Evolutionary conservation across 805 yeast genomes (phyloP), one percentile per base, ranked within the genome.

Genomic region (Yarrowia bubula): DNA sequence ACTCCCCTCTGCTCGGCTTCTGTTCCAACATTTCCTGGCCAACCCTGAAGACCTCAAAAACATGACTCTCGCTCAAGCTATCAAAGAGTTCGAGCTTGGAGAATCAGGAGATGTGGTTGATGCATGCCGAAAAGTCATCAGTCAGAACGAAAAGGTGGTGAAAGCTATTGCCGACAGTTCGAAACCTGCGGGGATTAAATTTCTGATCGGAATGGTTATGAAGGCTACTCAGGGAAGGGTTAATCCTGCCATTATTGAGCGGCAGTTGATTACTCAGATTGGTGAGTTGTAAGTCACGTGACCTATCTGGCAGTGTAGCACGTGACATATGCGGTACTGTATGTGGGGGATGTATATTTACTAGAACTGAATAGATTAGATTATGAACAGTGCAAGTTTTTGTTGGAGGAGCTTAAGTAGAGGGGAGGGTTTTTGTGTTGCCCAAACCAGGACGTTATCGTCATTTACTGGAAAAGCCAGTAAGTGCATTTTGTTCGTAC

Each of bases 151-250:
- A 0, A 83, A 83, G 15, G 83, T 87, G 15, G 89, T 89, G 2
- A 75, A 78, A 17, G 83, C 83, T 60, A 80, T 91, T 32, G 73
- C 73, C 22, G 70, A 76, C 0, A 92, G 92, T 1, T 86, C 86
- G 64, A 84, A 83, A 68, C 75, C 77, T 46, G 83, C 83, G 39
- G 84, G 92, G 11, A 70, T 93, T n/a, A 89, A 91, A 70, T 90
- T 79, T 71, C 78, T 95, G 65, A 81, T 95, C 3, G 98, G 98
- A 0, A 84, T 84, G 72, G 96, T 91, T 17, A 90, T 95, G 96
- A 84, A 85, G 70, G 77, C 81, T 65, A 83, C 90, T 1, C 88
- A 86, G 69, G 98, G 98, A 3, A 81, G 67, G 81, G 90, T 71
- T 8, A 71, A 70, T 31, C 70, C 73, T 6, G 55, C 51, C 11